Base-by-base conservation (phyloP, 805 yeast genomes). In the Ogataea chonburiensis region DNA sequence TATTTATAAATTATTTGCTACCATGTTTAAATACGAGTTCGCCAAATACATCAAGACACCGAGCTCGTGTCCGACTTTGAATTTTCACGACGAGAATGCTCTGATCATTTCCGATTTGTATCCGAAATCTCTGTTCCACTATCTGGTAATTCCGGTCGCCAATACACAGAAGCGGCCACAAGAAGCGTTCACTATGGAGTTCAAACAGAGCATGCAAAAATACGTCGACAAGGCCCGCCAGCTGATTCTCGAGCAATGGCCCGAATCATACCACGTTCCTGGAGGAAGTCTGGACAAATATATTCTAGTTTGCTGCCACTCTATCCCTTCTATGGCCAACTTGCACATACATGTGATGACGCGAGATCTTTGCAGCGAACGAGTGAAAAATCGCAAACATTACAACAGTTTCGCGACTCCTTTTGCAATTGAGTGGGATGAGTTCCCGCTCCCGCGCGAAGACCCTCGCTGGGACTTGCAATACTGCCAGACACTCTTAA, bases 301-400 rank as follows among this genome's bases (percentile, higher is more conserved):
- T 20, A 63, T 82, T 7, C 61, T 64, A 41, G 71, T 70, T 7
- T 91, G 94, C 0, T 69, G 84, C 17, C 95, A 86, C 58, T 58
- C 83, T 4, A 70, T 70, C 2, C 95, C 95, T 3, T 79, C 88
- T 1, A 55, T 85, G 70, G 60, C 58, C 24, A 83, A 86, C 53
- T 49, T 85, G 28, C 95, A 86, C 51, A 63, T 86, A 13, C 95
- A 86, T 61, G 75, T 86, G 16, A 67, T 86, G 31, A 77, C 88
- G 0, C 65, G 62, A 31, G 95, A 86, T 56, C 71, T 81, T 50
- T 50, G 64, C 45, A 74, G 84, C 7, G 61, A 60, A 0, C 50
- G 65, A 17, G 38, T 85, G 61, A 85, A 83, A 55, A 65, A 77
- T 47, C 74, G 70, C 41, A 70, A 67, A 37, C 95, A 86, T 56